These are phyloP conservation scores for Afroboletus lepidellus DNA, from an alignment of 1,284 basidiomycete species.

Conservation along the genomic window DNA sequence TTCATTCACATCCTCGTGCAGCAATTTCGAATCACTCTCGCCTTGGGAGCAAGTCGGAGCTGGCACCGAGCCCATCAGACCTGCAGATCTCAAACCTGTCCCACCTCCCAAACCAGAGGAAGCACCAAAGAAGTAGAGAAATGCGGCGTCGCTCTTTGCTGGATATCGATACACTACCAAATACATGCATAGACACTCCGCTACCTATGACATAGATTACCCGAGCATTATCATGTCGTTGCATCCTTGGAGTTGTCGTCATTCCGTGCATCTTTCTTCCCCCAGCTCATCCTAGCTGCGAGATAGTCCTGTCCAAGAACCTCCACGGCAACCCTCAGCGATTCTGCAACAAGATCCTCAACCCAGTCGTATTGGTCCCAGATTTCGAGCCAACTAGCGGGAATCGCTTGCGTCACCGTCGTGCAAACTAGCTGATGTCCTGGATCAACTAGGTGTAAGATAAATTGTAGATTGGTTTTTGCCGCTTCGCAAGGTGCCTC, in stretches of 20 bases:
- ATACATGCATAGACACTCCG: slow-evolving; percentile 12
- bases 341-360: slow-evolving; percentile 87
- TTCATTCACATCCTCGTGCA: slow-evolving; percentile 31
- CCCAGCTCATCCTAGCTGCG: slow-evolving; percentile 79
- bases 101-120: slow-evolving; percentile 68
- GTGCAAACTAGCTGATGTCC: slow-evolving; percentile 73
- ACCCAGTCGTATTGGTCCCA: slow-evolving; percentile 96
- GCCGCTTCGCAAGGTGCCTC: slow-evolving; percentile 23
- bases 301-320: slow-evolving; percentile 88
- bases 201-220: slow-evolving; percentile 13
- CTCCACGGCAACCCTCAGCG: slow-evolving; percentile 78
- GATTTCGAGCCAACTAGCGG: slow-evolving; percentile 78
- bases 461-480: slow-evolving; percentile 74
- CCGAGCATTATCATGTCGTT: slow-evolving; percentile 15
- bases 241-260: slow-evolving; percentile 9
- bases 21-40: slow-evolving; percentile 91
- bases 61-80: slow-evolving; percentile 70
- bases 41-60: slow-evolving; percentile 98
- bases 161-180: slow-evolving; percentile 15
- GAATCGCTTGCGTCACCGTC: slow-evolving; percentile 79
- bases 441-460: slow-evolving; percentile 82
- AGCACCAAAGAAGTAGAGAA: slow-evolving; percentile 56
- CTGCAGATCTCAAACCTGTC: slow-evolving; percentile 68
- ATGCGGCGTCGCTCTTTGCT: not conserved
- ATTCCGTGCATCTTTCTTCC: slow-evolving; percentile 24